These are phyloP conservation scores for Phytophthora aleatoria DNA, from an alignment of 352 stramenopile species.

Conservation along the genomic window DNA sequence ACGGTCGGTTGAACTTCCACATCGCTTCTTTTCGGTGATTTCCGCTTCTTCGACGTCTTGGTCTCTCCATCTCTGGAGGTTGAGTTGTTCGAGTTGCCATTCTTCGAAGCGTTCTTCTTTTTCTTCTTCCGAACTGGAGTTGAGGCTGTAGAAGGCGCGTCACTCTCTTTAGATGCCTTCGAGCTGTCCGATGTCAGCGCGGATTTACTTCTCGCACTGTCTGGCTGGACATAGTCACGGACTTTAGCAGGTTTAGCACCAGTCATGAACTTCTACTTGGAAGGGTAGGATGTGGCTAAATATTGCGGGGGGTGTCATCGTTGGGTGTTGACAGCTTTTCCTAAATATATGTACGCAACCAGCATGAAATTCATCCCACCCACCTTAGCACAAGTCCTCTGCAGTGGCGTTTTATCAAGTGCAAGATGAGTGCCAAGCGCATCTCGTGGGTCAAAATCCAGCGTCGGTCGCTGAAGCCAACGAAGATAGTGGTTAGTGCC, in stretches of 20 bases:
- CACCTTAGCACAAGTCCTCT: neutral
- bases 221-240: slow-evolving; percentile 9
- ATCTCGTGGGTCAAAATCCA: slow-evolving; percentile 29
- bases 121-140: slow-evolving; percentile 10
- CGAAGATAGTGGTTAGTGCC: slow-evolving; percentile 23
- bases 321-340: neutral
- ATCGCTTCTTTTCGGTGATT: neutral
- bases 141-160: neutral
- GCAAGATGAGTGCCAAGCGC: slow-evolving; percentile 19
- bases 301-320: neutral
- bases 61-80: slow-evolving; percentile 2
- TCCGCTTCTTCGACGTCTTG: slow-evolving; percentile 15
- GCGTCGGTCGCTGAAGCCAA: slow-evolving; percentile 23
- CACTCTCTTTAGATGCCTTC: slow-evolving; percentile 1
- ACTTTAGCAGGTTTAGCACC: slow-evolving; percentile 5
- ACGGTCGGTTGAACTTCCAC: slow-evolving; percentile 1
- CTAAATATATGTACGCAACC: neutral
- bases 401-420: neutral
- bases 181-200: neutral
- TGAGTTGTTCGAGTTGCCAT: slow-evolving; percentile 11
- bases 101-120: slow-evolving; percentile 23
- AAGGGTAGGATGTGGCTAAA: neutral
- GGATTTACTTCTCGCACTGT: slow-evolving; percentile 6
- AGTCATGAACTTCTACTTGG: slow-evolving; percentile 16
- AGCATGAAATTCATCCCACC: slow-evolving; percentile 4